Conservation (phyloP, 768 basidiomycete genomes). For the Myochromella boudieri region DNA sequence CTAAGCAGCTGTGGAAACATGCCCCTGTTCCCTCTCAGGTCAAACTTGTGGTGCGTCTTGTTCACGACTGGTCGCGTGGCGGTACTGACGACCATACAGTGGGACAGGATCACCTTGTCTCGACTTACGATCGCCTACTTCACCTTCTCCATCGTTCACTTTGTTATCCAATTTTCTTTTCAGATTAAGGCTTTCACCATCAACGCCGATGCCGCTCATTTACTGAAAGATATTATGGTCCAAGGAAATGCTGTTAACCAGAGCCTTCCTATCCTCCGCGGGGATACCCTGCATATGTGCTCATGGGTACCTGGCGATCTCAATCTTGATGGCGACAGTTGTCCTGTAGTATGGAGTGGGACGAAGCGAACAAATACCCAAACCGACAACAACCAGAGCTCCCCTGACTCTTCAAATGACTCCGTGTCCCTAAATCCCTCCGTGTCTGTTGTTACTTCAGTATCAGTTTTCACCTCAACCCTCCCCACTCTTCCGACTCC, state of each 20-base stretch:
- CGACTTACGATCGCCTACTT: constrained; percentile 66
- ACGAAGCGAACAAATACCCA: constrained; percentile 18
- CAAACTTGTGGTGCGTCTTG: constrained; percentile 48
- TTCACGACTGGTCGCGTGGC: neutral
- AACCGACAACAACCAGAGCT: constrained; percentile 2
- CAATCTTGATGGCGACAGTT: constrained; percentile 35
- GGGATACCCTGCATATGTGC: constrained; percentile 56
- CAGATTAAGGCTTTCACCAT: constrained; percentile 67
- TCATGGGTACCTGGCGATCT: constrained; percentile 47
- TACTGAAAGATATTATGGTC: constrained; percentile 49
- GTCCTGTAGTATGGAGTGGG: constrained; percentile 58
- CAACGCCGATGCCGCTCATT: constrained; percentile 57
- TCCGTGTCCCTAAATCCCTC: constrained; percentile 1
- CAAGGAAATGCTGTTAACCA: constrained; percentile 47
- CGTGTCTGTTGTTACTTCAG: neutral
- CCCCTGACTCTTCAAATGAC: neutral
- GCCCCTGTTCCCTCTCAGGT: constrained; percentile 33
- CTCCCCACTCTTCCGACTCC: constrained; percentile 11
- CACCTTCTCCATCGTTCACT: constrained; percentile 64
- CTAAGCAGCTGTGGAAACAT: constrained; percentile 30
- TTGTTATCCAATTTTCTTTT: constrained; percentile 63
- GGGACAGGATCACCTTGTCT: constrained; percentile 70
- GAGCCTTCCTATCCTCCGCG: constrained; percentile 52
- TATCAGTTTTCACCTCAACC: neutral
- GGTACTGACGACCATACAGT: constrained; percentile 36